A percentile compares a stretch with the other conserved stretches of the same genome.
Evolutionary conservation across 2,329 filamentous ascomycete genomes (phyloP).

Genomic region (Trichoderma koningii): DNA sequence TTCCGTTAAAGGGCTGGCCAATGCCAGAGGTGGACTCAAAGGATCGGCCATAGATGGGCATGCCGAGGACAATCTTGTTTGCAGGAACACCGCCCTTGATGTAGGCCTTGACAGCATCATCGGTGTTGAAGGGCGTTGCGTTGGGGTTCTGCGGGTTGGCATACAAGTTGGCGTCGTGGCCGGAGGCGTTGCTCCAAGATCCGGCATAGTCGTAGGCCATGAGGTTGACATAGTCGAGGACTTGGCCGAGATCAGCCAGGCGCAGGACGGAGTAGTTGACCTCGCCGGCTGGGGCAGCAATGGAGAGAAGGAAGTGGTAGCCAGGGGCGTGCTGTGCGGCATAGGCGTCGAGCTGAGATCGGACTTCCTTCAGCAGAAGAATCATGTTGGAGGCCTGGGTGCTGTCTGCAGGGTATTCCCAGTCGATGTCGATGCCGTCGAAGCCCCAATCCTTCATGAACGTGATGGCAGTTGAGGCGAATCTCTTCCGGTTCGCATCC

Average conservation of each 20-base stretch:
- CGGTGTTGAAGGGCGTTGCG: conserved; percentile 70
- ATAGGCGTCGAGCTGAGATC: conserved; percentile 52
- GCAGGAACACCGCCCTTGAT: conserved; percentile 61
- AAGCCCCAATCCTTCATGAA: conserved; percentile 73
- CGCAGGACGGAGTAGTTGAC: conserved; percentile 52
- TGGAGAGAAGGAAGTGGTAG: conserved; percentile 57
- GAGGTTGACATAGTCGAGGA: conserved; percentile 62
- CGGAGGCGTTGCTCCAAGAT: conserved; percentile 65
- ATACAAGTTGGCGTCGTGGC: conserved; percentile 74
- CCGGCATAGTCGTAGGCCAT: conserved; percentile 80
- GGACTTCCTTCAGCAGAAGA: conserved; percentile 48
- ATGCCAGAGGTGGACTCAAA: conserved; percentile 58
- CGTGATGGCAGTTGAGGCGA: conserved; percentile 68
- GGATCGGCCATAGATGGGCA: conserved; percentile 60
- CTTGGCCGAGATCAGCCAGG: conserved; percentile 49
- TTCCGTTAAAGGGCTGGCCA: conserved; percentile 63
- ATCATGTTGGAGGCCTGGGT: conserved; percentile 49
- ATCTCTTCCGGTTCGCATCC: conserved; percentile 60
- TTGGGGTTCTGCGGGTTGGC: conserved; percentile 53
- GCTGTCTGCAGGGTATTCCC: conserved; percentile 44
- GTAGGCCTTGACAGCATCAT: conserved; percentile 67
- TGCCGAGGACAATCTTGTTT: conserved; percentile 71
- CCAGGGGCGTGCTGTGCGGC: conserved; percentile 46
- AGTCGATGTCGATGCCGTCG: conserved; percentile 51
- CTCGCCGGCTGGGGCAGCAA: conserved; percentile 55